These are phyloP conservation scores for Talaromyces proteolyticus DNA, from an alignment of 495 filamentous ascomycete species.

Conservation along the genomic window DNA sequence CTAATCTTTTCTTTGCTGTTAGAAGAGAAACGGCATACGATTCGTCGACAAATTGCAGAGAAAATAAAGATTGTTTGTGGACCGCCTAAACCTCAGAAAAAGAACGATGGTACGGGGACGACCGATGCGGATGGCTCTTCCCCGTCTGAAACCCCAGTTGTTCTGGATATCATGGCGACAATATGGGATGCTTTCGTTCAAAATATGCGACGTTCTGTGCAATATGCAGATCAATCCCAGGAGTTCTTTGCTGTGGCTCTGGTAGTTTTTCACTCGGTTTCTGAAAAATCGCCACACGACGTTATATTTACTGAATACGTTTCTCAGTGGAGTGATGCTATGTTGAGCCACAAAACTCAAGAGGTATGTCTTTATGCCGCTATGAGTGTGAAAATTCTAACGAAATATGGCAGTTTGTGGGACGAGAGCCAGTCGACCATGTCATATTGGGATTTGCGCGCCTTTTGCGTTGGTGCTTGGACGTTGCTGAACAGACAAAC, in stretches of 20 bases:
- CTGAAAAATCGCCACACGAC: slow-evolving; percentile 39
- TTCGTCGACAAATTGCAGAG: slow-evolving; percentile 30
- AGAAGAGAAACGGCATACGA: slow-evolving; percentile 22
- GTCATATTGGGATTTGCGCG: slow-evolving; percentile 41
- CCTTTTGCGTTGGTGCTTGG: slow-evolving; percentile 42
- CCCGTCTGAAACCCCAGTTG: slow-evolving; percentile 15
- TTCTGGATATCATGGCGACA: slow-evolving; percentile 36
- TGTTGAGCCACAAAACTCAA: slow-evolving; percentile 47
- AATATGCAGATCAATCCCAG: slow-evolving; percentile 38
- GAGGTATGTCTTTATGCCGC: slow-evolving; percentile 27
- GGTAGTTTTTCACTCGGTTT: slow-evolving; percentile 48
- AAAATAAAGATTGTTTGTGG: slow-evolving; percentile 28
- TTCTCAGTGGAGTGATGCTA: slow-evolving; percentile 44
- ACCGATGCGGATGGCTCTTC: slow-evolving; percentile 8
- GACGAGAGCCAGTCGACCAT: slow-evolving; percentile 42
- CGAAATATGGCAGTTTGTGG: slow-evolving; percentile 37
- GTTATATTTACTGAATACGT: slow-evolving; percentile 48
- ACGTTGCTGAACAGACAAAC: slow-evolving; percentile 37
- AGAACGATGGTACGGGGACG: slow-evolving; percentile 11
- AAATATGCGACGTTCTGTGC: slow-evolving; percentile 38
- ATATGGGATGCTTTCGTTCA: slow-evolving; percentile 48
- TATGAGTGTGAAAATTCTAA: neutral
- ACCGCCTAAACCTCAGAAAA: slow-evolving; percentile 20
- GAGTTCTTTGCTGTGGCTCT: slow-evolving; percentile 52
- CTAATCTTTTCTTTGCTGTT: slow-evolving; percentile 32